Conservation (phyloP, 805 yeast genomes). For the Saccharomycopsis sp. region DNA sequence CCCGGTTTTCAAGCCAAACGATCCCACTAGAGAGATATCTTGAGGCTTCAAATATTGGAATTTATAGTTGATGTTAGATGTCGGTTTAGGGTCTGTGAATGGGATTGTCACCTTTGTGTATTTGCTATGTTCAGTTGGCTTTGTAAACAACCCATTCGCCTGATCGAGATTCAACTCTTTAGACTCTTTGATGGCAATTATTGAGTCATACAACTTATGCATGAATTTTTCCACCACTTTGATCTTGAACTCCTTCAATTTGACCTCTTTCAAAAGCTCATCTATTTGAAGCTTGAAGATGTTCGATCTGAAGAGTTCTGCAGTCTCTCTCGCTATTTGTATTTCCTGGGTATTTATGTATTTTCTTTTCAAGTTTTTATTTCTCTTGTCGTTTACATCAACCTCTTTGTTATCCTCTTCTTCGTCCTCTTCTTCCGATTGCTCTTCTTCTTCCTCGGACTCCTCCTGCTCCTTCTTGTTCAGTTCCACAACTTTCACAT, state of each 20-base stretch:
- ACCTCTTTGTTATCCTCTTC: constrained; percentile 19
- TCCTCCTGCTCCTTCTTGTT: constrained; percentile 20
- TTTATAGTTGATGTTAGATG: constrained; percentile 51
- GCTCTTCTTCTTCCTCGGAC: constrained; percentile 6
- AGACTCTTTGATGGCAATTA: constrained; percentile 57
- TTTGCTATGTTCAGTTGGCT: constrained; percentile 12
- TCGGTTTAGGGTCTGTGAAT: constrained; percentile 86
- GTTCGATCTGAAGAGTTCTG: constrained; percentile 89
- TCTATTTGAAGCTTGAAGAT: constrained; percentile 94
- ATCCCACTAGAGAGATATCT: constrained; percentile 75
- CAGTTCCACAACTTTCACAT: constrained; percentile 20
- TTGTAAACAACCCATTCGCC: constrained; percentile 46
- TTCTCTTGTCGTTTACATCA: background rate
- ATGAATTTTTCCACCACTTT: constrained; percentile 62
- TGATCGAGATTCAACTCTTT: constrained; percentile 48
- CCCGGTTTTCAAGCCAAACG: constrained; percentile 82
- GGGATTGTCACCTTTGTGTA: constrained; percentile 60
- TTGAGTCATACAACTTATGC: constrained; percentile 63
- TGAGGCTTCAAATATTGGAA: constrained; percentile 66
- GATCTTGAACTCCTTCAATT: constrained; percentile 63
- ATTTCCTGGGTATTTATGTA: constrained; percentile 55
- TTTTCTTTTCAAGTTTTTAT: constrained; percentile 5
- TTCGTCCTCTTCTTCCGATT: constrained; percentile 12
- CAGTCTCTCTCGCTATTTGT: constrained; percentile 88
- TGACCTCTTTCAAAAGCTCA: constrained; percentile 76